Evolutionary conservation across 257 asterid genomes (phyloP).

Genomic region (Hygrophila difformis): DNA sequence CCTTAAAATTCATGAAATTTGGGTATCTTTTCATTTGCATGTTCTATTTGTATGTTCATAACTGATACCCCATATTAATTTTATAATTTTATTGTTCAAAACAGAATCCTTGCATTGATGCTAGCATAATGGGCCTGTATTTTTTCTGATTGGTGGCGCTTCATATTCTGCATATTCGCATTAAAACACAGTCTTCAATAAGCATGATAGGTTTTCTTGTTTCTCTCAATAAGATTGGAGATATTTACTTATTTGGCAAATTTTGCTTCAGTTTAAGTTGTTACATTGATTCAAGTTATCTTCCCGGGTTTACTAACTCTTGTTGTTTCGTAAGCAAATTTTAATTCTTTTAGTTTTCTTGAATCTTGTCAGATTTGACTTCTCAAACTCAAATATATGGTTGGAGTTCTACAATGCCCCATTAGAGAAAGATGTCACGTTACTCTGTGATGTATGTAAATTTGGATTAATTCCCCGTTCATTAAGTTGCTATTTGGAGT

Average conservation of each 20-base stretch:
- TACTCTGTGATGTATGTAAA: slow-evolving; percentile 69
- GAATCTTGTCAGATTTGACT: slow-evolving; percentile 52
- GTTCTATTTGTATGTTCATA: background rate
- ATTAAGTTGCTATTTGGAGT: background rate
- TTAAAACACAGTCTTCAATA: background rate
- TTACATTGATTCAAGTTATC: too few species aligned
- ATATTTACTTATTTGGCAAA: background rate
- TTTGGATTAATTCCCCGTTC: slow-evolving; percentile 9
- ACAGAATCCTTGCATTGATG: background rate
- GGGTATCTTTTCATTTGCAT: too few species aligned
- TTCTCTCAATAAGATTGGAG: background rate
- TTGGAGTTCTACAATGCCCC: slow-evolving; percentile 85
- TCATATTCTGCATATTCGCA: background rate
- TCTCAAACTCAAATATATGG: slow-evolving; percentile 83
- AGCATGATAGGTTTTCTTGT: background rate
- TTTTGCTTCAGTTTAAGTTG: background rate
- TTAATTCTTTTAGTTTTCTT: slow-evolving; percentile 12
- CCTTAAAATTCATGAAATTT: background rate
- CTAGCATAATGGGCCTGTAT: background rate
- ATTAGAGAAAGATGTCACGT: slow-evolving; percentile 66
- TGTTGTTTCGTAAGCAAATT: too few species aligned
- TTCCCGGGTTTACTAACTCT: too few species aligned
- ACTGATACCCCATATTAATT: background rate
- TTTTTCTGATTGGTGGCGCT: background rate
- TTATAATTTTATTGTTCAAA: background rate